phyloP scores from a whole-genome alignment of 2,329 filamentous ascomycete genomes.

The Cladophialophora exuberans region DNA sequence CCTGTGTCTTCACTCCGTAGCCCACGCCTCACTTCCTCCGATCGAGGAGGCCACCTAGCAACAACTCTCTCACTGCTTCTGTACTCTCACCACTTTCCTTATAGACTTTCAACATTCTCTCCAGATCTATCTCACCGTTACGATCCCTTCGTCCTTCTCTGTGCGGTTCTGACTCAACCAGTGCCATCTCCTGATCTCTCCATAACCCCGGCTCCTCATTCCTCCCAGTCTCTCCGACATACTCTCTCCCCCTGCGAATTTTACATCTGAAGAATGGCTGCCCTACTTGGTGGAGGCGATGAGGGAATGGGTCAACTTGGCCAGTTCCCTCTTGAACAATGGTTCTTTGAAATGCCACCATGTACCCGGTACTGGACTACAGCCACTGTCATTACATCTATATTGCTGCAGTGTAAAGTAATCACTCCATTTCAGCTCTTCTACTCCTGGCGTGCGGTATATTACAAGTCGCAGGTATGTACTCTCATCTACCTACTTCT shows the following conservation, averaged over 20 bases:
- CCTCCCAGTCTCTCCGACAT: constrained; percentile 20
- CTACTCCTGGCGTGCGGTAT: constrained; percentile 92
- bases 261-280: constrained; percentile 29
- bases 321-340: constrained; percentile 84
- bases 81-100: constrained; percentile 26
- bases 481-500: not conserved
- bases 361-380: constrained; percentile 98
- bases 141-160: constrained; percentile 26
- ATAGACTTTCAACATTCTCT: constrained; percentile 19
- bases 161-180: constrained; percentile 24
- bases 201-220: constrained; percentile 22
- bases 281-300: constrained; percentile 27
- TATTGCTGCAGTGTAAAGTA: constrained; percentile 90
- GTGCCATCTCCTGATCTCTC: constrained; percentile 22
- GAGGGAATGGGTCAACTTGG: constrained; percentile 45
- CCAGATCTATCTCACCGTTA: constrained; percentile 20
- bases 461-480: constrained; percentile 84
- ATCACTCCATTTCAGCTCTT: constrained; percentile 94
- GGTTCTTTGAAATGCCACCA: constrained; percentile 98
- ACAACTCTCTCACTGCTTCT: not conserved
- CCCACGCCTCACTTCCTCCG: constrained; percentile 3
- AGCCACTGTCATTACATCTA: constrained; percentile 82
- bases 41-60: constrained; percentile 25
- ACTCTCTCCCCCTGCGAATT: constrained; percentile 20
- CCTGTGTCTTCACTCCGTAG: not conserved